These are phyloP conservation scores for Jatropha multifida DNA, from an alignment of 441 rosid species.

Conservation along the genomic window DNA sequence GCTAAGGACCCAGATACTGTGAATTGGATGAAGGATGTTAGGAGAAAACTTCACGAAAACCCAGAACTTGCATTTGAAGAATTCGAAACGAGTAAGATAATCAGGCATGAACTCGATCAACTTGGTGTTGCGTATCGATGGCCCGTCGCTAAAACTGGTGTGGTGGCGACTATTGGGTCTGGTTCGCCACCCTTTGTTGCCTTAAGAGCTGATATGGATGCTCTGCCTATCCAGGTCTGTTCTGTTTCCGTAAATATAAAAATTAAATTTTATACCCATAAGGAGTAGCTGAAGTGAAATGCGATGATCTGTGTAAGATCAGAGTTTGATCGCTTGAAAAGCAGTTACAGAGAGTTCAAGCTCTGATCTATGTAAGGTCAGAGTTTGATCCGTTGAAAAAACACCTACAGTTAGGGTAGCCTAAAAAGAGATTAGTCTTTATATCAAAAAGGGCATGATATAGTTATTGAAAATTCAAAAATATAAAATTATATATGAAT, in stretches of 20 bases:
- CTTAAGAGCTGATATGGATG: slow-evolving; percentile 73
- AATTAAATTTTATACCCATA: no score
- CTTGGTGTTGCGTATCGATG: slow-evolving; percentile 49
- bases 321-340: no score
- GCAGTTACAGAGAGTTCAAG: no score
- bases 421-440: no score
- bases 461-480: no score
- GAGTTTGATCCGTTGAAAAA: no score
- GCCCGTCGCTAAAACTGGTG: slow-evolving; percentile 57
- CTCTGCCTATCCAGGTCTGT: slow-evolving; percentile 61
- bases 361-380: no score
- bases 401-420: no score
- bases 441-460: no score
- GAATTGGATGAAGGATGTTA: slow-evolving; percentile 41
- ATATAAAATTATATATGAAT: background rate
- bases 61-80: slow-evolving; percentile 64
- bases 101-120: slow-evolving; percentile 49
- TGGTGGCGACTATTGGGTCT: slow-evolving; percentile 54
- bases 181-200: slow-evolving; percentile 59
- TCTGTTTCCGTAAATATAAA: background rate
- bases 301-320: no score
- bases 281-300: no score
- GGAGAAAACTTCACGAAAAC: slow-evolving; percentile 56
- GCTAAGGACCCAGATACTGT: slow-evolving; percentile 36
- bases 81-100: slow-evolving; percentile 48